Base-by-base conservation (phyloP, 75 land plant genomes). In the Selaginella tamariscina region DNA sequence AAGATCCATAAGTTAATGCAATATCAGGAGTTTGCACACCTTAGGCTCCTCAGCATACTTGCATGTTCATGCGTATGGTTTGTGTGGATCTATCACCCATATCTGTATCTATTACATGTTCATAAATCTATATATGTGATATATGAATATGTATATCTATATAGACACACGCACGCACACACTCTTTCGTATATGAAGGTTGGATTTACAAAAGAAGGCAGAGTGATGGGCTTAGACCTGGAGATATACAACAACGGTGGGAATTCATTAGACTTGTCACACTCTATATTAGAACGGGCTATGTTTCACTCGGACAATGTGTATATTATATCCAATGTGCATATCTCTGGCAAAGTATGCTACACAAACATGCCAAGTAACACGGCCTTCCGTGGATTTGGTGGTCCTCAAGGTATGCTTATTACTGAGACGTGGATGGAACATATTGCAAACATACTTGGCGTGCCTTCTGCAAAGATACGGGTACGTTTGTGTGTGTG, bases 371-470 rank as follows among this genome's bases (percentile, higher is more conserved):
- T 78, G 24, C 85, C 98, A 2, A 94, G 91, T 76, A 83, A 94
- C 70, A 94, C 98, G 20, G 98, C 98, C 2, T 94, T 89, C 66
- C 83, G 98, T 32, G 98, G 98, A 29, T 94, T 94, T 79, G 98
- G 98, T 54, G 98, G 86, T 20, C 98, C 98, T 62, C 98, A 94
- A 69, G 98, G 98, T 26, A 94, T 94, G 98, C 72, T 94, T 32
- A 74, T 94, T 65, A 70, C 84, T 33, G 98, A 94, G 74, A 87
- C 86, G 65, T 94, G 98, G 98, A 87, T 94, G 49, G 96, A 94
- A 68, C 72, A 82, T 22, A 78, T 94, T 69, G 84, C 96, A 20
- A 67, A 75, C 56, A 80, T 73, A 68, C 79, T 94, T 30, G 71
- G 76, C 24, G 83, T 75, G 78, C 66, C 71, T 55, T 85, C 98